Percentiles rank a stretch among this genome's conserved stretches.
Conservation (phyloP, 495 filamentous ascomycete species). For the Rhizodiscina lignyota region DNA sequence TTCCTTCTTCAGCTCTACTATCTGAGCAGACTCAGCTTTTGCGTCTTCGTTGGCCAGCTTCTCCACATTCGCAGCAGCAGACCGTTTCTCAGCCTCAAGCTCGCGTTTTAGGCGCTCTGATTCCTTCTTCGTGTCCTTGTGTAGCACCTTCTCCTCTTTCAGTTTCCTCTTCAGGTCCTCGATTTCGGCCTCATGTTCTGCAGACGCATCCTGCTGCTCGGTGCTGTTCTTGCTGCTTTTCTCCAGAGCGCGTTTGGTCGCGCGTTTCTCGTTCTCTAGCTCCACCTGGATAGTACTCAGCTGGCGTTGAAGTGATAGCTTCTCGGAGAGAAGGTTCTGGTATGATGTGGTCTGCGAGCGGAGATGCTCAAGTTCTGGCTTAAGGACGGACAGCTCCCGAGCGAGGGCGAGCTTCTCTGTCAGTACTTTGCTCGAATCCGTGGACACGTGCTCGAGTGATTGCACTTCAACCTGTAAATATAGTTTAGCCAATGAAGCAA, state of each 20-base stretch:
- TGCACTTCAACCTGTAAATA: slow-evolving; percentile 45
- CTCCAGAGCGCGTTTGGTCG: slow-evolving; percentile 3
- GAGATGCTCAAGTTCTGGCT: slow-evolving; percentile 65
- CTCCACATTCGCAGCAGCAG: slow-evolving; percentile 4
- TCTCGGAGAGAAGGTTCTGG: slow-evolving; percentile 52
- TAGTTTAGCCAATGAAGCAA: no score
- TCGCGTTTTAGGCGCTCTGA: neutral
- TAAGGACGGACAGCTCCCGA: slow-evolving; percentile 51
- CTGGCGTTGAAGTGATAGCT: slow-evolving; percentile 57
- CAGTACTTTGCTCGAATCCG: slow-evolving; percentile 51
- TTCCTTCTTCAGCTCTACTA: slow-evolving; percentile 20
- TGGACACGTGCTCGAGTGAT: slow-evolving; percentile 40
- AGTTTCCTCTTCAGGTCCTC: slow-evolving; percentile 8
- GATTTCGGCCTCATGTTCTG: neutral
- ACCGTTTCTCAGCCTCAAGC: neutral
- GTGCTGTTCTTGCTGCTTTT: slow-evolving; percentile 7
- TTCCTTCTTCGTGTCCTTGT: neutral
- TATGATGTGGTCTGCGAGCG: slow-evolving; percentile 49
- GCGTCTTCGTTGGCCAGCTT: slow-evolving; percentile 5
- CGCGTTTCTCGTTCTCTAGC: slow-evolving; percentile 58
- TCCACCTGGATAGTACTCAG: slow-evolving; percentile 60
- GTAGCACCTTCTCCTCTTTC: slow-evolving; percentile 3
- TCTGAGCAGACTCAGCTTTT: slow-evolving; percentile 5
- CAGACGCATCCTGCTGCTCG: slow-evolving; percentile 2
- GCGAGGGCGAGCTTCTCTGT: slow-evolving; percentile 60